phyloP scores from a whole-genome alignment of 805 yeast genomes.

The Nakazawaea wickerhamii region DNA sequence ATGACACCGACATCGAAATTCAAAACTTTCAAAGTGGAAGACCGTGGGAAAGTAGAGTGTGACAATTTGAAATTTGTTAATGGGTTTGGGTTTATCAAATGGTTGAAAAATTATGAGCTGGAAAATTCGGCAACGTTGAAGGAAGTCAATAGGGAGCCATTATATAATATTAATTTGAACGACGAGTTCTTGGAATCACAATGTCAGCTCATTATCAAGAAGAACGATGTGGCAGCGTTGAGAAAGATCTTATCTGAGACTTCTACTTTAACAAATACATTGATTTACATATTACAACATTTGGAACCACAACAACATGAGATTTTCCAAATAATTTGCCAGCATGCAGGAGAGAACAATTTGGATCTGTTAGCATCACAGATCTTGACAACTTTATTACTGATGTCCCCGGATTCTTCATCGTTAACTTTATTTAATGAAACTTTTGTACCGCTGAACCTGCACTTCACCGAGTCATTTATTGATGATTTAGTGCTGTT shows the following conservation, averaged over 20 bases:
- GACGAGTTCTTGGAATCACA: background rate
- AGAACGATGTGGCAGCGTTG: background rate
- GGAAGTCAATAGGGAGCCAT: background rate
- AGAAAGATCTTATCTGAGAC: background rate
- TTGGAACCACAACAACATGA: constrained; percentile 2
- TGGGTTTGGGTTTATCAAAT: constrained; percentile 4
- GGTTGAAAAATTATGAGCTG: constrained; percentile 1
- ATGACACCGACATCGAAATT: background rate
- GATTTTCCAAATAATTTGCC: background rate
- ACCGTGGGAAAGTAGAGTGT: background rate
- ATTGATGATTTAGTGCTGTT: constrained; percentile 5
- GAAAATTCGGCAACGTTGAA: background rate
- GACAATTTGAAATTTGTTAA: background rate
- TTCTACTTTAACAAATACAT: too few relatives aligned
- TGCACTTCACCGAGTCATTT: background rate
- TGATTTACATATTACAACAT: background rate
- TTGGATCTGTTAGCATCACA: background rate
- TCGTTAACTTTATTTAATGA: background rate
- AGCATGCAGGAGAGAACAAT: background rate
- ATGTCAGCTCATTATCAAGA: background rate
- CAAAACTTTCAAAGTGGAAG: background rate
- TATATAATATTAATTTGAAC: background rate
- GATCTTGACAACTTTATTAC: background rate
- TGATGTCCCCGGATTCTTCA: background rate
- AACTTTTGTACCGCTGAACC: background rate